Conservation (phyloP, 176 grass and related monocot species). For the Elaeis guineensis region DNA sequence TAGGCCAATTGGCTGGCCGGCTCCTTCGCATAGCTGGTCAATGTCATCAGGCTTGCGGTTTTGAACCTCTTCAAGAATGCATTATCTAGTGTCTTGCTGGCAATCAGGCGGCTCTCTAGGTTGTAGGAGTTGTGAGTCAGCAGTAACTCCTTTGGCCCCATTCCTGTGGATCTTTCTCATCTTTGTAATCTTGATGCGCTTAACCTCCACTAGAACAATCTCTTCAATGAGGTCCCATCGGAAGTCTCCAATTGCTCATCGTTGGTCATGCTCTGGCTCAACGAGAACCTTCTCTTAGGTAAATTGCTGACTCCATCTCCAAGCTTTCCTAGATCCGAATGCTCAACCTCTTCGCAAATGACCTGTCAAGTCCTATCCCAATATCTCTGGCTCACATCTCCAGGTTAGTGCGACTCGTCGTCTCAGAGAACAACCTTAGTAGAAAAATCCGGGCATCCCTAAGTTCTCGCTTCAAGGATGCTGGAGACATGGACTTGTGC, state of each 20-base stretch:
- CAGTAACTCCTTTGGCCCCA: slow-evolving; percentile 46
- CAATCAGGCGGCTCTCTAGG: slow-evolving; percentile 39
- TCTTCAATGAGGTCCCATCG: slow-evolving; percentile 52
- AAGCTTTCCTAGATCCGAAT: slow-evolving; percentile 66
- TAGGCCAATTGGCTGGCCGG: slow-evolving; percentile 47
- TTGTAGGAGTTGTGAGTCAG: slow-evolving; percentile 65
- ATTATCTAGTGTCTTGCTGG: slow-evolving; percentile 36
- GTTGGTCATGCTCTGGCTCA: slow-evolving; percentile 40
- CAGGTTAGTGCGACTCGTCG: slow-evolving; percentile 42
- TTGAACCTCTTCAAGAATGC: slow-evolving; percentile 69
- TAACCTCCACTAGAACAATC: slow-evolving; percentile 57
- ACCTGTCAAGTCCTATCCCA: slow-evolving; percentile 57
- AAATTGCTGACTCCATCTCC: slow-evolving; percentile 63
- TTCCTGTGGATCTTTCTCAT: slow-evolving; percentile 53
- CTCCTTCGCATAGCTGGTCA: slow-evolving; percentile 55
- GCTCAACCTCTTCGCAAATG: slow-evolving; percentile 69
- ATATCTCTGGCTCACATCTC: slow-evolving; percentile 64
- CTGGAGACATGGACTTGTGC: slow-evolving; percentile 58
- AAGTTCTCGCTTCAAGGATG: slow-evolving; percentile 46
- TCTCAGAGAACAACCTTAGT: slow-evolving; percentile 68
- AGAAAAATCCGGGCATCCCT: slow-evolving; percentile 63
- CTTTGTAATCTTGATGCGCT: slow-evolving; percentile 51
- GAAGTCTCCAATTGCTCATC: slow-evolving; percentile 71
- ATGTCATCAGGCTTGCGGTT: slow-evolving; percentile 36
- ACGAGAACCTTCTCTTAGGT: slow-evolving; percentile 55